Conservation (phyloP, 2,329 filamentous ascomycete species). For the Aspergillus luchuensis region DNA sequence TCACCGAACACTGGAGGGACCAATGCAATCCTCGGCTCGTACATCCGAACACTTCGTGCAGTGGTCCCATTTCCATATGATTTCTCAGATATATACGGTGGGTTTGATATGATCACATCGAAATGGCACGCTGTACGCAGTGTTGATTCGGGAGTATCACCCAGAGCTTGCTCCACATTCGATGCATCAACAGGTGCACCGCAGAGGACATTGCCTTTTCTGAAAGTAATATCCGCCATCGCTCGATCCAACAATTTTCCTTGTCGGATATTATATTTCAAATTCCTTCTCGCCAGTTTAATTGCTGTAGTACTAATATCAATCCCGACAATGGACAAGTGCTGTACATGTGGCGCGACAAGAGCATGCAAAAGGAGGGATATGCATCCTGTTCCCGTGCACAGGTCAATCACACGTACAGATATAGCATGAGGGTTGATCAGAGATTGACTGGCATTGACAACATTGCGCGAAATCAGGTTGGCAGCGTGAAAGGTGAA, state of each 20-base stretch:
- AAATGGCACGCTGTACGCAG: constrained; percentile 21
- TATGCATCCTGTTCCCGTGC: constrained; percentile 90
- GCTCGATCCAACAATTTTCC: constrained; percentile 30
- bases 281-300: constrained; percentile 65
- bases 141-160: background rate
- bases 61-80: constrained; percentile 64
- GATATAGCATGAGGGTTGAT: constrained; percentile 8
- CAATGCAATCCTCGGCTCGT: constrained; percentile 78
- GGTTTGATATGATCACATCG: constrained; percentile 82
- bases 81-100: constrained; percentile 77
- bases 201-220: constrained; percentile 47
- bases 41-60: constrained; percentile 72
- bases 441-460: background rate
- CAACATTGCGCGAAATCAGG: constrained; percentile 37
- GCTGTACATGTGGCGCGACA: constrained; percentile 47
- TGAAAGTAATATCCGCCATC: constrained; percentile 48
- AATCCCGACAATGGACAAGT: constrained; percentile 64
- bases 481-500: constrained; percentile 62
- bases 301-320: constrained; percentile 72
- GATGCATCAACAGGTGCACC: constrained; percentile 15
- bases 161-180: constrained; percentile 11
- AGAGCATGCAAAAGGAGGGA: constrained; percentile 71
- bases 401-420: constrained; percentile 76
- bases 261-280: constrained; percentile 52
- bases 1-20: constrained; percentile 55